These are phyloP conservation scores for Hyaloperonospora arabidopsidis DNA, from an alignment of 352 stramenopile species.

Conservation along the genomic window DNA sequence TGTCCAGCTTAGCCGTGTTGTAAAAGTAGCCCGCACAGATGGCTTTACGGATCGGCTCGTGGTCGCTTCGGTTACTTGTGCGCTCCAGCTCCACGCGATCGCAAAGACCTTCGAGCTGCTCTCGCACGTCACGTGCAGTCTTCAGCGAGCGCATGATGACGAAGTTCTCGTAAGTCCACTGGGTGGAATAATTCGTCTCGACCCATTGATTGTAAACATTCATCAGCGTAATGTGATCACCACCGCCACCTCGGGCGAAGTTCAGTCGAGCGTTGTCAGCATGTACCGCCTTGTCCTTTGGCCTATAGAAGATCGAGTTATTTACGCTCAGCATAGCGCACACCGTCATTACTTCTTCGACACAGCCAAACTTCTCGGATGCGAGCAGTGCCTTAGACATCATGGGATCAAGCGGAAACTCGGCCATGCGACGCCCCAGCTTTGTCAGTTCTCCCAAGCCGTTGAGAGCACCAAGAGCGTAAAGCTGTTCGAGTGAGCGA, in stretches of 20 bases:
- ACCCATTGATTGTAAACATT: slow-evolving; percentile 98
- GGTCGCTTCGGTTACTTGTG: slow-evolving; percentile 76
- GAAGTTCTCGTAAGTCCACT: slow-evolving; percentile 95
- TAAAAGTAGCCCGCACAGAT: slow-evolving; percentile 99
- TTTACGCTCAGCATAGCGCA: slow-evolving; percentile 97
- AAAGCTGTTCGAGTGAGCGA: slow-evolving; percentile 95
- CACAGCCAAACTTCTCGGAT: slow-evolving; percentile 87
- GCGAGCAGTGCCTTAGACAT: slow-evolving; percentile 91
- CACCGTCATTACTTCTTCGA: slow-evolving; percentile 94
- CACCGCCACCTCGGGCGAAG: slow-evolving; percentile 94
- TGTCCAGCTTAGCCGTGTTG: slow-evolving; percentile 95
- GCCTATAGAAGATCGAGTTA: slow-evolving; percentile 97
- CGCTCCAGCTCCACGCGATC: slow-evolving; percentile 96
- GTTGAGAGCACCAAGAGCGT: slow-evolving; percentile 98
- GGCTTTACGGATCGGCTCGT: slow-evolving; percentile 93
- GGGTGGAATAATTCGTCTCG: slow-evolving; percentile 94
- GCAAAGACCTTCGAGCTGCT: slow-evolving; percentile 98
- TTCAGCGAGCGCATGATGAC: slow-evolving; percentile 97
- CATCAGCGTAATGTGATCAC: slow-evolving; percentile 96
- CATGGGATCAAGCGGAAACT: slow-evolving; percentile 94
- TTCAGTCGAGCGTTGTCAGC: slow-evolving; percentile 97
- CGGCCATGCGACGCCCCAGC: slow-evolving; percentile 90
- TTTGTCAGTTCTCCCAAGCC: slow-evolving; percentile 97
- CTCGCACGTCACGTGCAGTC: slow-evolving; percentile 96
- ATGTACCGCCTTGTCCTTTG: slow-evolving; percentile 98